phyloP scores from a whole-genome alignment of 2,329 filamentous ascomycete species.

The Aspergillus persii region DNA sequence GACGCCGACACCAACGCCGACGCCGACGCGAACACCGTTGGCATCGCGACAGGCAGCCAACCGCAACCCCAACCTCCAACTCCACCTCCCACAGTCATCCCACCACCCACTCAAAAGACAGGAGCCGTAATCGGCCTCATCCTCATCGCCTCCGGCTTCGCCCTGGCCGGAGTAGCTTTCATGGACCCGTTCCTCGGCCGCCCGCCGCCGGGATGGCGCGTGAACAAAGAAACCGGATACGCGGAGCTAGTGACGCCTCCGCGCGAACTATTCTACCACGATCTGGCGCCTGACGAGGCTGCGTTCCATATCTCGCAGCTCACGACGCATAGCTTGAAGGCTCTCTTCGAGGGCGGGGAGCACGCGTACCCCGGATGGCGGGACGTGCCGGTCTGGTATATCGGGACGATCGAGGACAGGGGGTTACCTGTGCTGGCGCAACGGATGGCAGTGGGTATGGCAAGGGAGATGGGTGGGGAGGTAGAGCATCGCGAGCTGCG shows the following conservation, averaged over 20 bases:
- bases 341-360: constrained; percentile 48
- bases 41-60: background rate
- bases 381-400: constrained; percentile 49
- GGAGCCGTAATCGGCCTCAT: constrained; percentile 47
- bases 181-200: constrained; percentile 43
- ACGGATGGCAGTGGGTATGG: constrained; percentile 37
- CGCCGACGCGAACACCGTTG: background rate
- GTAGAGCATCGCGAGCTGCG: constrained; percentile 43
- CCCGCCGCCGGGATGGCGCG: constrained; percentile 44
- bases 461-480: constrained; percentile 36
- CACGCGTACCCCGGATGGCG: constrained; percentile 47
- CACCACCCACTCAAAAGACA: background rate
- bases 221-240: constrained; percentile 42
- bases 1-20: too few relatives aligned
- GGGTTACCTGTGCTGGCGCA: constrained; percentile 43
- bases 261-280: constrained; percentile 51
- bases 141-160: constrained; percentile 48
- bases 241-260: constrained; percentile 40
- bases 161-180: constrained; percentile 38
- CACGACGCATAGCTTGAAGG: constrained; percentile 41
- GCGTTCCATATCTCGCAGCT: constrained; percentile 45
- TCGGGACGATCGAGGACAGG: constrained; percentile 45
- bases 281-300: constrained; percentile 46
- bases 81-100: background rate
- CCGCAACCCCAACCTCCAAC: too few relatives aligned